Percentiles rank a stretch among this genome's conserved stretches.
These are phyloP conservation scores for Starmerella floris DNA, from an alignment of 805 yeast species.

Conservation along the genomic window DNA sequence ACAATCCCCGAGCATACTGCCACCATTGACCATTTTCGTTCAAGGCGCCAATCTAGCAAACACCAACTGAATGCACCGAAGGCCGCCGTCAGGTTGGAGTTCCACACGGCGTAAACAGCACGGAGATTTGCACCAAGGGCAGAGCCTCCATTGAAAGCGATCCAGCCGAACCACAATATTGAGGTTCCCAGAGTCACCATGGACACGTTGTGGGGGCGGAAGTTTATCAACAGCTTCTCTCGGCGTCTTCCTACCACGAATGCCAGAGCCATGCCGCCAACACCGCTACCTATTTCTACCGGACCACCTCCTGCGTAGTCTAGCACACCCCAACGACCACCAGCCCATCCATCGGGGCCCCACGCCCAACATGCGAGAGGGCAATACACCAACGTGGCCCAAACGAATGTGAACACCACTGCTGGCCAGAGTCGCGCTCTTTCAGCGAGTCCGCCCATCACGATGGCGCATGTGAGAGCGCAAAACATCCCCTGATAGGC, in stretches of 20 bases:
- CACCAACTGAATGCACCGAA: constrained; percentile 91
- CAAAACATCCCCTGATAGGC: constrained; percentile 82
- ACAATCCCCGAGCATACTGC: constrained; percentile 92
- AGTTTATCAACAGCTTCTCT: constrained; percentile 63
- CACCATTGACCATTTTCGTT: constrained; percentile 84
- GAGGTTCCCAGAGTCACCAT: constrained; percentile 80
- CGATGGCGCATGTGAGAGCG: constrained; percentile 81
- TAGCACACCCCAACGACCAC: constrained; percentile 68
- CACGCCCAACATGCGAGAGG: constrained; percentile 95
- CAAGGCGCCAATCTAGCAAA: constrained; percentile 73
- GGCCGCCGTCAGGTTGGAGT: constrained; percentile 79
- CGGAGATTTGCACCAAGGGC: constrained; percentile 69
- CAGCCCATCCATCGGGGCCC: constrained; percentile 90
- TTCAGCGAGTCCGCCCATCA: constrained; percentile 88
- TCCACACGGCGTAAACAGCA: constrained; percentile 81
- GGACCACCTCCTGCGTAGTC: constrained; percentile 99
- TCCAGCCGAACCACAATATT: constrained; percentile 89
- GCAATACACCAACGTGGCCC: constrained; percentile 87
- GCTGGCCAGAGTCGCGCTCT: constrained; percentile 81
- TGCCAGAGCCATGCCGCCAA: constrained; percentile 62
- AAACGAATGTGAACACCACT: constrained; percentile 64
- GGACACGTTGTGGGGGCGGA: constrained; percentile 89
- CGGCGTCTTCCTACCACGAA: constrained; percentile 52
- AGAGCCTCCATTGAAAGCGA: constrained; percentile 87
- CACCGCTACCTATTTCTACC: constrained; percentile 84